Percentiles rank a stretch among this genome's conserved stretches.
Evolutionary conservation across 331 rosid species (phyloP).

Genomic region (Pyrus hybrid): DNA sequence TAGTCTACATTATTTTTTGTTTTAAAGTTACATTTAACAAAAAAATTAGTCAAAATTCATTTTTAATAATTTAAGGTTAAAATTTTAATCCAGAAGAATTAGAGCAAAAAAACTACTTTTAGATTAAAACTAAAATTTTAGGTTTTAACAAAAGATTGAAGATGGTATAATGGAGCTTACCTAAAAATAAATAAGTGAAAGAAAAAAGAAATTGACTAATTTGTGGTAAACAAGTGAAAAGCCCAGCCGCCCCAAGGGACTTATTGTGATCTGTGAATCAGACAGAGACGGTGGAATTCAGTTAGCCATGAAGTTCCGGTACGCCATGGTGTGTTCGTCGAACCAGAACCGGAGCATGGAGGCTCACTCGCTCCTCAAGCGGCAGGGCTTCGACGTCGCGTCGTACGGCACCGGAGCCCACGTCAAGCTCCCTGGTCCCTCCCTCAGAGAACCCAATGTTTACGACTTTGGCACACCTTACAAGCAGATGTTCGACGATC

Average conservation of each 20-base stretch:
- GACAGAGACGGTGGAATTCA: background rate
- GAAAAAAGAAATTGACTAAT: background rate
- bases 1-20: too few relatives aligned
- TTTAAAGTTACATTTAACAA: too few relatives aligned
- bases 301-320: constrained; percentile 47
- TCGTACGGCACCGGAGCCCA: constrained; percentile 91
- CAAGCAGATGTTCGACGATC: constrained; percentile 81
- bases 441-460: constrained; percentile 91
- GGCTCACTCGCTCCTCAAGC: constrained; percentile 76
- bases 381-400: constrained; percentile 77
- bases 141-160: too few relatives aligned
- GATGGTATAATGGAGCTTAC: too few relatives aligned
- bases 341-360: constrained; percentile 98
- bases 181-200: too few relatives aligned
- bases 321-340: constrained; percentile 92
- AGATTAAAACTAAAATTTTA: too few relatives aligned
- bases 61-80: too few relatives aligned
- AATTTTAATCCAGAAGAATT: too few relatives aligned
- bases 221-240: background rate
- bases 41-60: too few relatives aligned
- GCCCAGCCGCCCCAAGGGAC: background rate
- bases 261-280: background rate
- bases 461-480: constrained; percentile 96
- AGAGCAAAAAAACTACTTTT: too few relatives aligned
- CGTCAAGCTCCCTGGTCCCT: constrained; percentile 97